Evolutionary conservation across 352 stramenopile species (phyloP), one percentile per base, ranked within the genome.

Genomic region (Phytopythium oedochilum): DNA sequence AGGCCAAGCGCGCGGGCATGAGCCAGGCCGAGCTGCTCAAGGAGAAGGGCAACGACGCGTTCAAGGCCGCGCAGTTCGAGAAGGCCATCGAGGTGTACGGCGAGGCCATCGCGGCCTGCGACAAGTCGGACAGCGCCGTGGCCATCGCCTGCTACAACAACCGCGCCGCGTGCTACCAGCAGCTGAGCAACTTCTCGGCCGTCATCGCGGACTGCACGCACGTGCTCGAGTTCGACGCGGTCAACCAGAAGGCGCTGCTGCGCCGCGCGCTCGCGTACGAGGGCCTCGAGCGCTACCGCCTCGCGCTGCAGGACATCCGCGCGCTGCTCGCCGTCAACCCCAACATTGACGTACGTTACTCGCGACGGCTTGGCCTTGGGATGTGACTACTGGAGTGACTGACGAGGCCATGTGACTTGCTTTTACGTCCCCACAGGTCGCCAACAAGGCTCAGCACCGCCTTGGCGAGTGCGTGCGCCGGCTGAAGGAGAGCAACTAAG

Each of bases 181-280:
- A 98, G 83, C 93, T 98, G 57, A 97, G 87, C 71, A 97, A 98
- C 77, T 98, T 98, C 71, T 97, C 96, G 45, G 92, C 80, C 36
- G 92, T 97, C 17, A 98, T 98, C 60, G 78, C 84, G 43, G 94
- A 98, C 74, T 98, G 93, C 68, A 97, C 90, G 31, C 88, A 96
- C 38, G 94, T 98, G 32, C 72, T 98, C 25, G 93, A 98, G 72
- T 75, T 90, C 50, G 93, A 98, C 22, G 77, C 87, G 3, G 83
- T 96, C 53, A 98, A 98, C 81, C 88, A 98, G 62, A 98, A 98
- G 79, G 91, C 94, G 26, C 69, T 98, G 36, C 80, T 98, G 63
- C 89, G 94, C 59, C 88, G 94, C 63, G 94, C 90, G 25, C 70
- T 98, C 57, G 94, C 94, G 32, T 98, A 98, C 77, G 94, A 98